Evolutionary conservation across 352 stramenopile species (phyloP), one percentile per base, ranked within the genome.

Genomic region (Achlya hypogyna): DNA sequence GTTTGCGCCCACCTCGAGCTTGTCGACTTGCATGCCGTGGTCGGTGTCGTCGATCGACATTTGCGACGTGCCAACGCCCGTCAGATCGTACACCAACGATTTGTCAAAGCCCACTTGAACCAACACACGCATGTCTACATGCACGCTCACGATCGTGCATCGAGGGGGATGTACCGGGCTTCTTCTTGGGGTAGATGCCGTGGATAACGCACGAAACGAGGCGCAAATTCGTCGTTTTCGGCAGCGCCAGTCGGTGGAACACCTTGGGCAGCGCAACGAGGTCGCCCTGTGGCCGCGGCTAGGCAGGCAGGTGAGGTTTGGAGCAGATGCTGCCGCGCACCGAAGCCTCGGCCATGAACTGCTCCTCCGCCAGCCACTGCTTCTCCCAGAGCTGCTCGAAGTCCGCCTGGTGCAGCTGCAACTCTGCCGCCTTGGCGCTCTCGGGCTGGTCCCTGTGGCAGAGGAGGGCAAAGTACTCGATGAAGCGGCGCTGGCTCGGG

Each of bases 401-500:
- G 28, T 64, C 54, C 2, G 54, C 35, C 14, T 22, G 10, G 18
- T 34, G 51, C 32, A 64, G 18, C n/a, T 38, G 28, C 10, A 64
- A 22, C 38, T 64, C 54, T 25, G 28, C 22, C 23, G 51, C 35
- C 8, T 35, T 38, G 23, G 34, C 54, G 8, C 22, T 20, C 22
- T 64, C 54, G 2, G 22, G 22, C 25, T 64, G 54, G 25, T 64
- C 34, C 16, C 51, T 74, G 53, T 70, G 75, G 54, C 82, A 91
- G 67, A 91, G 72, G 4, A 73, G 70, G 1, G 70, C 73, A 64
- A 91, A 95, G 69, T 95, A 95, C 49, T 58, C 49, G 27, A 93
- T 81, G 68, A 92, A 95, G 22, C 84, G 78, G 25, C 81, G 72
- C 52, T 95, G 86, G 69, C 78, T 89, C 8, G 84, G 76, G 63